These are phyloP conservation scores for Aspergillus ostianus DNA, from an alignment of 495 filamentous ascomycete genomes.

Conservation along the genomic window DNA sequence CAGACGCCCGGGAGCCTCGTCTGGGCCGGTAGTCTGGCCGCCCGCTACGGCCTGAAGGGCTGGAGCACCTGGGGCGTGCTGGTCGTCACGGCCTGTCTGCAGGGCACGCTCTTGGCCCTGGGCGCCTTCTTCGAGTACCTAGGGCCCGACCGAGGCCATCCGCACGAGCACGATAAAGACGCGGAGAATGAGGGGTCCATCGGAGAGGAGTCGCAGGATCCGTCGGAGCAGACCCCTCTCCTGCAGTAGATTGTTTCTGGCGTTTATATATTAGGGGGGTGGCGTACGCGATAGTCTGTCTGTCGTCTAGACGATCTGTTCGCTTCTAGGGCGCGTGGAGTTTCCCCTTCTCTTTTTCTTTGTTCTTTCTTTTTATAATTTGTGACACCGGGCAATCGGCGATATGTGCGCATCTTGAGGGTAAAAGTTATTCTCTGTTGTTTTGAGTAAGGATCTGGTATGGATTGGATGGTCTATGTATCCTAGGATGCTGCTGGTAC, in stretches of 20 bases:
- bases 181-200: slow-evolving; percentile 37
- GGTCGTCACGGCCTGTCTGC: slow-evolving; percentile 79
- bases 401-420: background rate
- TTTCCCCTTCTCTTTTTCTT: background rate
- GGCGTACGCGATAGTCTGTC: background rate
- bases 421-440: background rate
- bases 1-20: slow-evolving; percentile 90
- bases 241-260: slow-evolving; percentile 22
- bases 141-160: slow-evolving; percentile 36
- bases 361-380: background rate
- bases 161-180: slow-evolving; percentile 27
- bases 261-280: background rate
- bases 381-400: background rate
- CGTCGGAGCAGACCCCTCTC: slow-evolving; percentile 49
- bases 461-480: background rate
- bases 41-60: slow-evolving; percentile 72
- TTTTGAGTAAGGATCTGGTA: background rate
- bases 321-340: background rate
- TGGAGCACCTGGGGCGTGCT: slow-evolving; percentile 97
- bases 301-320: background rate
- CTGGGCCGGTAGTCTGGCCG: slow-evolving; percentile 82
- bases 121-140: slow-evolving; percentile 72
- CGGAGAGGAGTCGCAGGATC: slow-evolving; percentile 28
- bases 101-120: slow-evolving; percentile 79
- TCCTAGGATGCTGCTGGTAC: slow-evolving; percentile 3